phyloP scores from a whole-genome alignment of 1,284 basidiomycete species.

The Boletus sp. region DNA sequence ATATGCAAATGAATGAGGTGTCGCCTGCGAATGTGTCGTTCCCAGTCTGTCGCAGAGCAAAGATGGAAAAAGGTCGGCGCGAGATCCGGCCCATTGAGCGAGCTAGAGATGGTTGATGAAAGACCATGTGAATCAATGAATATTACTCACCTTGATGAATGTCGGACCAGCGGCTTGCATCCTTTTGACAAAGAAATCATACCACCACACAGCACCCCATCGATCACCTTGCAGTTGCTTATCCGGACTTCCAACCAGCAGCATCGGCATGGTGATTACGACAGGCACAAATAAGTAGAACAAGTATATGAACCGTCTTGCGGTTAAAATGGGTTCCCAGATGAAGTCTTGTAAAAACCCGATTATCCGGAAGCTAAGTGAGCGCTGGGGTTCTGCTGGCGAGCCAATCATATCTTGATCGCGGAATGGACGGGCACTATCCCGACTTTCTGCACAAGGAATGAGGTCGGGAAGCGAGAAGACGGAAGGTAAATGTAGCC shows the following conservation, averaged over 20 bases:
- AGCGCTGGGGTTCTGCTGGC: conserved; percentile 54
- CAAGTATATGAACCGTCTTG: conserved; percentile 81
- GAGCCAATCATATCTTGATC: conserved; percentile 48
- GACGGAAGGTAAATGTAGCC: conserved; percentile 42
- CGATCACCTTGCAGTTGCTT: conserved; percentile 60
- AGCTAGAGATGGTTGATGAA: conserved; percentile 48
- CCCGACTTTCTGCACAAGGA: conserved; percentile 44
- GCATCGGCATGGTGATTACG: conserved; percentile 79
- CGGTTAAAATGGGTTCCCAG: conserved; percentile 85
- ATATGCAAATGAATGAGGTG: conserved; percentile 78
- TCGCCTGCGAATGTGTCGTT: conserved; percentile 85
- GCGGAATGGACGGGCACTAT: conserved; percentile 19
- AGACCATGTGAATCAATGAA: conserved; percentile 1
- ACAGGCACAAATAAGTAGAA: conserved; percentile 86
- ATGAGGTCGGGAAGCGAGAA: conserved; percentile 62
- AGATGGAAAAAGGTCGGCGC: conserved; percentile 93
- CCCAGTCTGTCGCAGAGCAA: conserved; percentile 86
- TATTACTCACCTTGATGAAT: conserved; percentile 81
- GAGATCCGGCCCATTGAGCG: conserved; percentile 97
- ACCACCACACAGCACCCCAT: conserved; percentile 95
- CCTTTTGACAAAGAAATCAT: conserved; percentile 78
- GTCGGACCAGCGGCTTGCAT: conserved; percentile 97
- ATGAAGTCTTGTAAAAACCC: conserved; percentile 52
- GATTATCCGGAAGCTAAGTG: conserved; percentile 43
- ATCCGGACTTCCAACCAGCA: conserved; percentile 70